These are phyloP conservation scores for Yarrowia sp. DNA, from an alignment of 805 yeast genomes.

Conservation along the genomic window DNA sequence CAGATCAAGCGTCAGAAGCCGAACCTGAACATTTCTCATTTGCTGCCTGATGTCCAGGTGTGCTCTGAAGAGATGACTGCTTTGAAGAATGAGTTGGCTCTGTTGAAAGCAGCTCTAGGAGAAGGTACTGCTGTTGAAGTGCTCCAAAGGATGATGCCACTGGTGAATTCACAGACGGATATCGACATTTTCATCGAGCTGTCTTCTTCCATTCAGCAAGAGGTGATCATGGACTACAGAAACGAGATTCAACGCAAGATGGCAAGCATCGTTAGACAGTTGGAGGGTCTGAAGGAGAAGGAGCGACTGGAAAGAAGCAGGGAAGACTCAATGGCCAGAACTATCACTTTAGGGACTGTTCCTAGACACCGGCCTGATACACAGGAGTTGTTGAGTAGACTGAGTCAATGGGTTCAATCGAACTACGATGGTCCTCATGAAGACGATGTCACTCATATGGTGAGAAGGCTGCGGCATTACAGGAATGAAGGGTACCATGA, in stretches of 20 bases:
- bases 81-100: slow-evolving; percentile 2
- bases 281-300: slow-evolving; percentile 34
- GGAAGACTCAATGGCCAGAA: neutral
- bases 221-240: slow-evolving; percentile 29
- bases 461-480: neutral
- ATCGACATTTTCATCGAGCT: slow-evolving; percentile 68
- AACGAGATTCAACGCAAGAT: slow-evolving; percentile 68
- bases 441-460: slow-evolving; percentile 13
- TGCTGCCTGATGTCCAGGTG: neutral
- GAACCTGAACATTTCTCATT: slow-evolving; percentile 1
- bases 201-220: slow-evolving; percentile 54
- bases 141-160: slow-evolving; percentile 21
- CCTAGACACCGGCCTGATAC: slow-evolving; percentile 11
- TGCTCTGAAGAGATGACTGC: slow-evolving; percentile 22
- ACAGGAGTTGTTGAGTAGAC: neutral
- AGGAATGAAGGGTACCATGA: slow-evolving; percentile 16
- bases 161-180: slow-evolving; percentile 55
- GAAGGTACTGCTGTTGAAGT: slow-evolving; percentile 6
- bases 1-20: slow-evolving; percentile 27
- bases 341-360: neutral
- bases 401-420: slow-evolving; percentile 17
- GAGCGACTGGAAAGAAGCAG: slow-evolving; percentile 15
- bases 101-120: slow-evolving; percentile 1
- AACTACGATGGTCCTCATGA: slow-evolving; percentile 13
- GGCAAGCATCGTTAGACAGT: neutral